A percentile compares a stretch with the other conserved stretches of the same genome.
Conservation (phyloP, 305 asterid species). For the Fraxinus ornus region DNA sequence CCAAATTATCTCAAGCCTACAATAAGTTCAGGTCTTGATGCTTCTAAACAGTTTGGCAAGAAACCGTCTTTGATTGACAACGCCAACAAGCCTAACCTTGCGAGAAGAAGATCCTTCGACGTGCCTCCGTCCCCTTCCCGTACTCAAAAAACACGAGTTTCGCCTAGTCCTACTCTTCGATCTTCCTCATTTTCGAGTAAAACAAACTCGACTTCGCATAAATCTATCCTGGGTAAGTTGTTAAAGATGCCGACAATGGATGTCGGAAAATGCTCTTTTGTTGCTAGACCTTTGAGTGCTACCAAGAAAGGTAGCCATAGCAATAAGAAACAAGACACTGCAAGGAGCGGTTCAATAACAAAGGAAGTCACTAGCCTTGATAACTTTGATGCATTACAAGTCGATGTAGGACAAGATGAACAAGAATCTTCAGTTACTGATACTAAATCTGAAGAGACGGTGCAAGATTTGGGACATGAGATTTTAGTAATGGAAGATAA, state of each 20-base stretch:
- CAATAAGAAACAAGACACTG: slow-evolving; percentile 29
- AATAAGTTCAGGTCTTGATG: slow-evolving; percentile 24
- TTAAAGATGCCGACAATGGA: slow-evolving; percentile 30
- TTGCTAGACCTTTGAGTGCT: slow-evolving; percentile 26
- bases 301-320: slow-evolving; percentile 19
- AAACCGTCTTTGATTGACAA: slow-evolving; percentile 22
- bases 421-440: slow-evolving; percentile 17
- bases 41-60: slow-evolving; percentile 28
- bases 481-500: slow-evolving; percentile 22
- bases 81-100: slow-evolving; percentile 24
- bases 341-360: slow-evolving; percentile 12
- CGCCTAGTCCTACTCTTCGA: slow-evolving; percentile 39
- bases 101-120: slow-evolving; percentile 54
- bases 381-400: slow-evolving; percentile 18
- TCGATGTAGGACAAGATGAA: slow-evolving; percentile 2
- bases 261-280: slow-evolving; percentile 26
- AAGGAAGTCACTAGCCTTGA: slow-evolving; percentile 17
- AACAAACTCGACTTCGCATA: slow-evolving; percentile 17
- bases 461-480: slow-evolving; percentile 19
- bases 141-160: slow-evolving; percentile 33
- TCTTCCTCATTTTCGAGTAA: slow-evolving; percentile 43
- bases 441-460: slow-evolving; percentile 20
- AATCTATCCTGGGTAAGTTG: slow-evolving; percentile 29
- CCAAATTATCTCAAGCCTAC: slow-evolving; percentile 63
- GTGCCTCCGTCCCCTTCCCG: slow-evolving; percentile 50